phyloP scores from a whole-genome alignment of 495 filamentous ascomycete genomes.

The Cercophora samala region DNA sequence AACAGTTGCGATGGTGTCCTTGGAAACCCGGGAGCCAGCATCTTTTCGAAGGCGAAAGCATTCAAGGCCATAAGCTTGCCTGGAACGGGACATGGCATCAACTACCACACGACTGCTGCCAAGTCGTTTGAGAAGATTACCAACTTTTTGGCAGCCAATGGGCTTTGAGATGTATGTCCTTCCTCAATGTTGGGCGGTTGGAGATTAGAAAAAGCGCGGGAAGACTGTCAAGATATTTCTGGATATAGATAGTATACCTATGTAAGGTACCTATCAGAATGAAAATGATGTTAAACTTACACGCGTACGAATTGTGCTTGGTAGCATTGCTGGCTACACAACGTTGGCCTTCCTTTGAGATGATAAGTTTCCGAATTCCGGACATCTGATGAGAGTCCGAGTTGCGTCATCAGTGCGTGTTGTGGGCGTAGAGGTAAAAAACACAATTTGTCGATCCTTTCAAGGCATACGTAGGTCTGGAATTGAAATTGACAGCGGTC shows the following conservation, averaged over 20 bases:
- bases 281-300: no score
- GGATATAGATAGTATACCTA: no score
- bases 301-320: background rate
- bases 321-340: background rate
- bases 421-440: background rate
- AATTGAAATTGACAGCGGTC: no score
- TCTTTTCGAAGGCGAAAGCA: slow-evolving; percentile 21
- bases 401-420: background rate
- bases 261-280: no score
- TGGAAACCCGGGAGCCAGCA: slow-evolving; percentile 10
- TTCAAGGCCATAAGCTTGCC: slow-evolving; percentile 29
- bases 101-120: slow-evolving; percentile 29
- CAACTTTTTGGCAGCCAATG: slow-evolving; percentile 23
- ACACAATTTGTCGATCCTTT: background rate
- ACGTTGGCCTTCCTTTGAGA: background rate
- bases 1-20: slow-evolving; percentile 29
- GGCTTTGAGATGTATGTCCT: background rate
- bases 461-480: background rate
- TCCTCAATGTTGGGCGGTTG: background rate
- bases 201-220: background rate
- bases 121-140: slow-evolving; percentile 33
- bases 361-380: background rate
- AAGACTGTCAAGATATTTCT: no score
- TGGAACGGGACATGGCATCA: slow-evolving; percentile 28
- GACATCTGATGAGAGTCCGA: background rate